Percentiles rank a stretch among this genome's conserved stretches.
Conservation (phyloP, 2,329 filamentous ascomycete species). For the Aspergillaceae sp. region DNA sequence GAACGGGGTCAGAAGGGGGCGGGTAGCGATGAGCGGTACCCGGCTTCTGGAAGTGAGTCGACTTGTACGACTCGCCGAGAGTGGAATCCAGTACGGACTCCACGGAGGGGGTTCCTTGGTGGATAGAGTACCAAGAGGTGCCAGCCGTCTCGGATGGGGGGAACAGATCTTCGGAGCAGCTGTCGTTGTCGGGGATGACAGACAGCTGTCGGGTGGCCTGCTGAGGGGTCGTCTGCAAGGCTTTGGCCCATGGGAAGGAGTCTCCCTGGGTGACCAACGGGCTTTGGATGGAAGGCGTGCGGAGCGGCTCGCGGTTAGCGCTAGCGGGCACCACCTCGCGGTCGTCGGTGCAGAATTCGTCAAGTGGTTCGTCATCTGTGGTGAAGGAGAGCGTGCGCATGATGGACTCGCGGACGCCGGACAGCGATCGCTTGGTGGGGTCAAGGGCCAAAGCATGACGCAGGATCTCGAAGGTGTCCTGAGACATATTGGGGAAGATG, state of each 20-base stretch:
- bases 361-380: conserved; percentile 78
- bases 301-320: conserved; percentile 87
- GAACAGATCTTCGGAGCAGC: conserved; percentile 78
- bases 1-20: conserved; percentile 53
- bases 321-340: conserved; percentile 66
- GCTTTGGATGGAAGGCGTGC: conserved; percentile 89
- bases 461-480: conserved; percentile 93
- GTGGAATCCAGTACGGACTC: conserved; percentile 78
- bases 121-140: conserved; percentile 67
- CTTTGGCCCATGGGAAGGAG: conserved; percentile 92
- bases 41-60: conserved; percentile 46
- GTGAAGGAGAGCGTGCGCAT: conserved; percentile 81
- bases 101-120: conserved; percentile 68
- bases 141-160: conserved; percentile 60
- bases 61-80: conserved; percentile 71
- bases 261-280: conserved; percentile 66
- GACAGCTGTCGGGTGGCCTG: conserved; percentile 74
- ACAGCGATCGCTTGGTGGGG: conserved; percentile 75
- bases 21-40: conserved; percentile 34
- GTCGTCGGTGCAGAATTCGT: conserved; percentile 86
- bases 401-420: conserved; percentile 68
- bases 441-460: conserved; percentile 85
- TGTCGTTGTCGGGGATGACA: conserved; percentile 68
- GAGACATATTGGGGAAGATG: conserved; percentile 96
- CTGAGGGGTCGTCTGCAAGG: conserved; percentile 65